Percentiles rank a stretch among this genome's conserved stretches.
phyloP scores from a whole-genome alignment of 1,284 basidiomycete genomes.

The Rhodotorula sp. region DNA sequence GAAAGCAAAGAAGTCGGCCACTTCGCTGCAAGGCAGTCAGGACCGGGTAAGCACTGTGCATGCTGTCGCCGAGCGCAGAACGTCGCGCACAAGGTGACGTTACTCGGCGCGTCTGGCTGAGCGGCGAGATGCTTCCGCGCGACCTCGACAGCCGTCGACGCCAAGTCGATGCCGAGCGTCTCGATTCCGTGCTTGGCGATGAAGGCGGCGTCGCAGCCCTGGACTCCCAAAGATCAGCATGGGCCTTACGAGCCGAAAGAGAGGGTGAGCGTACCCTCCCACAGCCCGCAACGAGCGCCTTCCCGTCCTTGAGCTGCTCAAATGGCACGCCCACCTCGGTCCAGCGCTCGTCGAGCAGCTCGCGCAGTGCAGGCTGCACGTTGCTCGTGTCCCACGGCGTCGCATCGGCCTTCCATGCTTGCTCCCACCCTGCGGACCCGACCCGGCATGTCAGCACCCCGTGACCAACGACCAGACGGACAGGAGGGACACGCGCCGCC shows the following conservation, averaged over 20 bases:
- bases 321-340: constrained; percentile 6
- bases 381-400: constrained; percentile 32
- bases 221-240: neutral
- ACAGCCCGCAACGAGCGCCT: constrained; percentile 34
- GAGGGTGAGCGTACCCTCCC: constrained; percentile 16
- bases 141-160: constrained; percentile 35
- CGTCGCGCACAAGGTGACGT: constrained; percentile 24
- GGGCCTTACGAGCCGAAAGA: fast-evolving
- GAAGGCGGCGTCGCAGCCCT: constrained; percentile 42
- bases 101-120: constrained; percentile 10
- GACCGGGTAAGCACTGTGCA: too few relatives aligned
- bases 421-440: constrained; percentile 22
- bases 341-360: constrained; percentile 34
- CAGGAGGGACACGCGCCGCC: neutral
- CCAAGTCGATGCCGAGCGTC: constrained; percentile 40
- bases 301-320: constrained; percentile 8
- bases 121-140: constrained; percentile 19
- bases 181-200: constrained; percentile 40
- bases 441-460: too few relatives aligned
- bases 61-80: too few relatives aligned
- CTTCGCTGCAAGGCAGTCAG: constrained; percentile 7
- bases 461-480: neutral
- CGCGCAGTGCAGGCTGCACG: constrained; percentile 32
- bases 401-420: constrained; percentile 17
- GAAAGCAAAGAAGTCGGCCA: constrained; percentile 41